phyloP scores from a whole-genome alignment of 768 basidiomycete species.

The Tulasnella sp. region DNA sequence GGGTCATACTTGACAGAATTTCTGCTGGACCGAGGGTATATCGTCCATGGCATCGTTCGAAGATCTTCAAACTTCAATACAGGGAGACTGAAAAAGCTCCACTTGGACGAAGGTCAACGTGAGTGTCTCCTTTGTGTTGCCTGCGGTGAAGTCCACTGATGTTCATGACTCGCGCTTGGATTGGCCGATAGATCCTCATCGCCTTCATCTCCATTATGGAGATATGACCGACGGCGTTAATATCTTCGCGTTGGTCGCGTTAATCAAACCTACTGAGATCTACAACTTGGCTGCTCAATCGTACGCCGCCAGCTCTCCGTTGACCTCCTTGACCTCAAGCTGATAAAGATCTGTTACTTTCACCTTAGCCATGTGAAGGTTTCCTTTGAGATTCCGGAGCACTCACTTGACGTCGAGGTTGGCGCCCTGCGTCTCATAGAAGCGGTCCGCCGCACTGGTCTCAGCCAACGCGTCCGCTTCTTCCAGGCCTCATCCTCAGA shows the following conservation, averaged over 20 bases:
- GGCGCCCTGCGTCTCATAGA: slow-evolving; percentile 93
- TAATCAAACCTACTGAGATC: slow-evolving; percentile 89
- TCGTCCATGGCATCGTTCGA: slow-evolving; percentile 91
- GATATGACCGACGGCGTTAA: slow-evolving; percentile 95
- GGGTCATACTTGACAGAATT: slow-evolving; percentile 92
- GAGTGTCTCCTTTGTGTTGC: too few species aligned
- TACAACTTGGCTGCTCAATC: slow-evolving; percentile 97
- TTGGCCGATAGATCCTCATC: too few species aligned
- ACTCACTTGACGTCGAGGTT: slow-evolving; percentile 83
- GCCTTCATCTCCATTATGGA: slow-evolving; percentile 86
- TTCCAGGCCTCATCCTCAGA: slow-evolving; percentile 98
- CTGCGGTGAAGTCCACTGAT: too few species aligned
- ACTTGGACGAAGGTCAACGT: too few species aligned
- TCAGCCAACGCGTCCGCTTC: slow-evolving; percentile 87
- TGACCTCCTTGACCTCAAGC: too few species aligned
- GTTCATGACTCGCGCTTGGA: too few species aligned
- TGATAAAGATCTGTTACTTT: too few species aligned
- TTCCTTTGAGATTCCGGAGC: slow-evolving; percentile 70
- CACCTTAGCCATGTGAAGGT: slow-evolving; percentile 99
- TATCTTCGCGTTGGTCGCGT: slow-evolving; percentile 89
- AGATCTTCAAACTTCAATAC: slow-evolving; percentile 98
- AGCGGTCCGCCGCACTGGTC: slow-evolving; percentile 88
- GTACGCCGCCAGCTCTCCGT: too few species aligned
- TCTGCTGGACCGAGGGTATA: slow-evolving; percentile 74
- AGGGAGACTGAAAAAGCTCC: too few species aligned